These are phyloP conservation scores for Colletotrichum lupini DNA, from an alignment of 2,329 filamentous ascomycete species.

Conservation along the genomic window DNA sequence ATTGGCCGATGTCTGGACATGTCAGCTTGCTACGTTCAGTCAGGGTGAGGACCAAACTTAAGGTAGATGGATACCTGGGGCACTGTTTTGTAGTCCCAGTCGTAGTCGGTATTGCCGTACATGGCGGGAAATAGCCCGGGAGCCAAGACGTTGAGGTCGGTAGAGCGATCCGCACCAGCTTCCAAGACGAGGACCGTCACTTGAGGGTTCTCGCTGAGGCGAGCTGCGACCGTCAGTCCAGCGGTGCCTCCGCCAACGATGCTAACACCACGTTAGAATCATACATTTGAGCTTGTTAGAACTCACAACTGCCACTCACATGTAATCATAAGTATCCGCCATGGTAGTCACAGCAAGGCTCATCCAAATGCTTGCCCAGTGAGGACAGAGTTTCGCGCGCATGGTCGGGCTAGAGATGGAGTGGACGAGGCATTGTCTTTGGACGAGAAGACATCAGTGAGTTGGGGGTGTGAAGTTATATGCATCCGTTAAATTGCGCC, in stretches of 20 bases:
- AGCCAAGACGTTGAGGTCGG: slow-evolving; percentile 32
- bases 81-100: slow-evolving; percentile 39
- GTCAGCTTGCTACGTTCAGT: not conserved
- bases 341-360: not conserved
- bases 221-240: slow-evolving; percentile 61
- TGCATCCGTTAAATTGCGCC: not conserved
- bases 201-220: slow-evolving; percentile 51
- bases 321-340: slow-evolving; percentile 25
- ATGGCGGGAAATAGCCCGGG: slow-evolving; percentile 35
- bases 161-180: slow-evolving; percentile 36
- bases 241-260: slow-evolving; percentile 66
- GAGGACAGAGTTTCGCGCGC: not conserved
- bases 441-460: not conserved
- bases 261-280: slow-evolving; percentile 45
- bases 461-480: not conserved
- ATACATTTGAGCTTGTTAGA: no score
- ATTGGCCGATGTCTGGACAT: slow-evolving; percentile 8
- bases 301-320: slow-evolving; percentile 28
- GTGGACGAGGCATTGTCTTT: not conserved
- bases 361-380: not conserved
- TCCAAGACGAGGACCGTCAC: slow-evolving; percentile 30
- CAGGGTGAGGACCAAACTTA: no score
- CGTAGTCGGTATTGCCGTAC: slow-evolving; percentile 38
- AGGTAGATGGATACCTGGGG: slow-evolving; percentile 33
- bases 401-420: not conserved